These are phyloP conservation scores for Artemisia argyi DNA, from an alignment of 129 eudicot genomes.

Conservation along the genomic window DNA sequence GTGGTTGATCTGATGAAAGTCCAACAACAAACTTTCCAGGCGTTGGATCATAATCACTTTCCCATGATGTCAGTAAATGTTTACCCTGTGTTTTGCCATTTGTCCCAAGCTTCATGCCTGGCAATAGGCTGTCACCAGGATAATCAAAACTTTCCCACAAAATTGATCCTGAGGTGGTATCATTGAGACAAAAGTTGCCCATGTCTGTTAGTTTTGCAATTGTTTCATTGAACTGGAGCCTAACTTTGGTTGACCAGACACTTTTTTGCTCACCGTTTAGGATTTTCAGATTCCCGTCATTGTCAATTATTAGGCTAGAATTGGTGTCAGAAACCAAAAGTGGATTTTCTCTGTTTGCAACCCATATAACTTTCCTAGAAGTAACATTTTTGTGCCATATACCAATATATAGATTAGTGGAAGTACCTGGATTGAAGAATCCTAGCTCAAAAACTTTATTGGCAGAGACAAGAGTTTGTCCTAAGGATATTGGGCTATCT, in stretches of 20 bases:
- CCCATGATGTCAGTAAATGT: conserved; percentile 27
- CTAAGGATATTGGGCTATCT: neutral
- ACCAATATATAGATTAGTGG: conserved; percentile 28
- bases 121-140: conserved; percentile 31
- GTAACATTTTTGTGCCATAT: conserved; percentile 28
- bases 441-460: conserved; percentile 32
- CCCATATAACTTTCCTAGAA: conserved; percentile 16
- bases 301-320: conserved; percentile 18
- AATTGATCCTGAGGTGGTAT: conserved; percentile 1
- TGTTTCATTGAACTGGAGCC: neutral
- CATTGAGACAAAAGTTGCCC: conserved; percentile 25
- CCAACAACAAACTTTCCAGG: conserved; percentile 21
- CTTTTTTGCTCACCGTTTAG: conserved; percentile 14
- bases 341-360: conserved; percentile 30
- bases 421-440: conserved; percentile 28
- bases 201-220: conserved; percentile 24
- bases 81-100: neutral
- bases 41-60: conserved; percentile 24
- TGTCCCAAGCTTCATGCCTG: conserved; percentile 17
- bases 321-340: neutral
- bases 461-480: conserved; percentile 25
- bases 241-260: conserved; percentile 27
- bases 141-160: conserved; percentile 41
- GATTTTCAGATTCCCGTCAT: conserved; percentile 22
- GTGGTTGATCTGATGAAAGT: conserved; percentile 27